Conservation (phyloP, 1,284 basidiomycete species). For the Boletus sp. region DNA sequence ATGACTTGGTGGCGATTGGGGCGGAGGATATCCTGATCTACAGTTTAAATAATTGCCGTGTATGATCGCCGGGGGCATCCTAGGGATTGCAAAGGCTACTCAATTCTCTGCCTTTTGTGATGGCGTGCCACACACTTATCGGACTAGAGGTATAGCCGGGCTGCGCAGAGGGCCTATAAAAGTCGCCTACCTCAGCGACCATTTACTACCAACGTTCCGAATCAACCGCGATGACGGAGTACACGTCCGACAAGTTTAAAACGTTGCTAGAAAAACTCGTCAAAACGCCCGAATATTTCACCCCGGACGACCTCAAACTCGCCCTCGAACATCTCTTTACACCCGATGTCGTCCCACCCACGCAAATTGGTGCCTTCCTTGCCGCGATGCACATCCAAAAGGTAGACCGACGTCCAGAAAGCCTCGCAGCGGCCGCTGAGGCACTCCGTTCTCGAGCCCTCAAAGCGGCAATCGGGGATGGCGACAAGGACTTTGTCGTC, state of each 20-base stretch:
- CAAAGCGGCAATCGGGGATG: conserved; percentile 55
- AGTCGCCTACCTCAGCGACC: not conserved
- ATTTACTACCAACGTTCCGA: not conserved
- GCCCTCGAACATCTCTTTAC: conserved; percentile 77
- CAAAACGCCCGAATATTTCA: conserved; percentile 74
- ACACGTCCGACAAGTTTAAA: conserved; percentile 67
- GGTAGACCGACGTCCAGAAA: conserved; percentile 72
- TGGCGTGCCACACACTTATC: not conserved
- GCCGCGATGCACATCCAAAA: conserved; percentile 78
- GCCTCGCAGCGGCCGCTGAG: conserved; percentile 73
- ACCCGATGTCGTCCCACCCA: conserved; percentile 57
- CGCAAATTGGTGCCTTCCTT: conserved; percentile 82
- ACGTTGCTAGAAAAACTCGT: conserved; percentile 73
- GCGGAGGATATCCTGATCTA: conserved; percentile 92
- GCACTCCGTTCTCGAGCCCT: conserved; percentile 70
- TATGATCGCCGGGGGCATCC: conserved; percentile 33
- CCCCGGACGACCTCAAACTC: conserved; percentile 63
- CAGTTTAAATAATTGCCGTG: conserved; percentile 91
- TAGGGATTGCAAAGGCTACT: not conserved
- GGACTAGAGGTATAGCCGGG: too few relatives aligned
- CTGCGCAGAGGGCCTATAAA: not conserved
- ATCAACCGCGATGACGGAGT: conserved; percentile 18
- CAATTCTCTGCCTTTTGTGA: not conserved
- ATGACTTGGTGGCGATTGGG: conserved; percentile 77
- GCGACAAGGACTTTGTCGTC: conserved; percentile 64